These are phyloP conservation scores for Botrytis tulipae DNA, from an alignment of 2,329 filamentous ascomycete genomes.

Conservation along the genomic window DNA sequence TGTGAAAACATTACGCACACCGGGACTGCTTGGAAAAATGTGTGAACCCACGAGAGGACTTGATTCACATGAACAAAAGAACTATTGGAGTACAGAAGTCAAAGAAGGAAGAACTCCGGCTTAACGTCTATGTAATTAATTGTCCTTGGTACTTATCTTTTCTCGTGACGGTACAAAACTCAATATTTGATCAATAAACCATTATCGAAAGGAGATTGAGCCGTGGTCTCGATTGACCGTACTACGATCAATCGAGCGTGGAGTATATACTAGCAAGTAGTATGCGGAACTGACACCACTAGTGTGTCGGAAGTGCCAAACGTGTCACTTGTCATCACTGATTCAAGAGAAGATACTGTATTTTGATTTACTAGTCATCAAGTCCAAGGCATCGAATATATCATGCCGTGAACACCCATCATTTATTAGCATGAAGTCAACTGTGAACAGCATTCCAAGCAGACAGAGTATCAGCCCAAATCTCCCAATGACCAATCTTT, in stretches of 20 bases:
- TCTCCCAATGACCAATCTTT: conserved; percentile 44
- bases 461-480: conserved; percentile 46
- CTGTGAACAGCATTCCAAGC: conserved; percentile 42
- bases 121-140: neutral
- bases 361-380: neutral
- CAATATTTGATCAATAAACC: neutral
- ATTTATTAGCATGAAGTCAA: neutral
- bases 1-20: neutral
- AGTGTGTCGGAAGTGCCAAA: neutral
- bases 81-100: neutral
- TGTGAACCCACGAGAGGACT: neutral
- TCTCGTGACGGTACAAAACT: neutral
- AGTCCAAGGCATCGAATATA: too few relatives aligned
- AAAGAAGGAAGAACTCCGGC: neutral
- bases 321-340: neutral
- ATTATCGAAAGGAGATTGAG: neutral
- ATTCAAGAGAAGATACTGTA: neutral
- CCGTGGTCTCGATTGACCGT: neutral
- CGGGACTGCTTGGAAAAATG: neutral
- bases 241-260: neutral
- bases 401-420: neutral
- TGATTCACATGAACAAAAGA: neutral
- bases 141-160: neutral
- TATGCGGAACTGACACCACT: neutral
- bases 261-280: neutral